Evolutionary conservation across 768 basidiomycete genomes (phyloP), one percentile per base, ranked within the genome.

Genomic region (Flagelloscypha sp.): DNA sequence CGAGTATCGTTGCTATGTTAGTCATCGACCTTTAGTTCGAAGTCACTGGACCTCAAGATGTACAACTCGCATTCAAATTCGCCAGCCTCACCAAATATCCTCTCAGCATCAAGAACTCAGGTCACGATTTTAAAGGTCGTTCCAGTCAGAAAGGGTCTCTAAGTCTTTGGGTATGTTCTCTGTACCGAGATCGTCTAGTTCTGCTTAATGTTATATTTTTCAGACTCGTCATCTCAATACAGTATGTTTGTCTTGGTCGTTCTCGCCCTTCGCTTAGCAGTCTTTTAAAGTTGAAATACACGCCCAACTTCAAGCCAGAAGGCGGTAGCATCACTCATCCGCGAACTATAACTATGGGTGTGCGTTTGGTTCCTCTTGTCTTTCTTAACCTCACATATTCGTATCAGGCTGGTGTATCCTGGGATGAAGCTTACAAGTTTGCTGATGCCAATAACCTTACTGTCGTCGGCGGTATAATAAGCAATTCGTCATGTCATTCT

Each of bases 71-170:
- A 3, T 57, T 55, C 27, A 44, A n/a, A 7, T 53, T 54, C 38
- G 37, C 53, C 8, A 27, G 34, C 6, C 1, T 16, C 23, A 48
- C 41, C 15, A 30, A 31, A 12, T 44, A 35, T 27, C 42, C 31
- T 6, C 36, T 56, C 2, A 49, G 47, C 1, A 53, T 56, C 35
- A 56, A 56, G 25, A 56, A 56, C 30, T 49, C 53, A 1, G 54
- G 54, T 6, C 54, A 56, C 24, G 54, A 56, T 35, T 49, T 45
- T 36, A 42, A 48, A 25, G 54, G 54, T 8, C 47, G 53, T 6
- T 49, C 53, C 4, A 43, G 30, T 29, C 37, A 37, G 11, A 43
- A 33, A 11, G 37, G 43, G 12, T 50, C 53, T 6, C 32, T 56
- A 8, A 44, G 40, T 3, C 41, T 56, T 12, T 56, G 50, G 51